A percentile compares a stretch with the other conserved stretches of the same genome.
Evolutionary conservation across 148 eudicot genomes (phyloP).

Genomic region (Camellia japonica): DNA sequence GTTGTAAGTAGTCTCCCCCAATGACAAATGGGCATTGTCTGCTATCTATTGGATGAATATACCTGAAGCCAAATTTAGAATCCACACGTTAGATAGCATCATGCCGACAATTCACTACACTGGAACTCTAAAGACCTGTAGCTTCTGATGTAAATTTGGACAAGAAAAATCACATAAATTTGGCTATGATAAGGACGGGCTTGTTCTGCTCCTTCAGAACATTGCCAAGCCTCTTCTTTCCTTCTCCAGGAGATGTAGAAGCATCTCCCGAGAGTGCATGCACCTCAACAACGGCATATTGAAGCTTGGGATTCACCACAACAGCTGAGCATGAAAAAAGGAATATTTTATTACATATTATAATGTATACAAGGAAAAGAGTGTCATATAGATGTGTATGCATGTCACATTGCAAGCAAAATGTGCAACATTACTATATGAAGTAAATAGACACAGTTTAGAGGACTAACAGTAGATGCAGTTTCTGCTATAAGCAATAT

Average conservation of each 20-base stretch:
- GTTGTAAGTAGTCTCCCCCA: constrained; percentile 95
- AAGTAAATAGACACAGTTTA: neutral
- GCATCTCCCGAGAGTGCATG: constrained; percentile 34
- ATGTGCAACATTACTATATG: neutral
- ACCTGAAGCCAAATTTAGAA: constrained; percentile 38
- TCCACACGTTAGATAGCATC: constrained; percentile 5
- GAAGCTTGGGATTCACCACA: constrained; percentile 91
- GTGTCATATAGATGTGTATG: constrained; percentile 4
- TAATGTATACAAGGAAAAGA: neutral
- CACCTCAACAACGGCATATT: constrained; percentile 76
- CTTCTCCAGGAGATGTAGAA: constrained; percentile 41
- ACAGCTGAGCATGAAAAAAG: constrained; percentile 55
- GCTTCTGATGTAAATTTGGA: neutral
- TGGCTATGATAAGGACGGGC: constrained; percentile 66
- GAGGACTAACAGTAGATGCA: neutral
- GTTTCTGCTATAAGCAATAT: neutral
- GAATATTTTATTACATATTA: constrained; percentile 2
- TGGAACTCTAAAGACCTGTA: neutral
- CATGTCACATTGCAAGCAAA: constrained; percentile 1
- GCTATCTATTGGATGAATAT: constrained; percentile 72
- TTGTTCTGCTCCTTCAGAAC: constrained; percentile 44
- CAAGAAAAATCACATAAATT: constrained; percentile 24
- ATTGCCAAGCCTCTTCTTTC: constrained; percentile 57
- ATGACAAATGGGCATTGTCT: constrained; percentile 85
- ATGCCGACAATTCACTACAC: neutral